Evolutionary conservation across 169 alveolate genomes (phyloP), one percentile per base, ranked within the genome.

Genomic region (Plasmodium vivax): DNA sequence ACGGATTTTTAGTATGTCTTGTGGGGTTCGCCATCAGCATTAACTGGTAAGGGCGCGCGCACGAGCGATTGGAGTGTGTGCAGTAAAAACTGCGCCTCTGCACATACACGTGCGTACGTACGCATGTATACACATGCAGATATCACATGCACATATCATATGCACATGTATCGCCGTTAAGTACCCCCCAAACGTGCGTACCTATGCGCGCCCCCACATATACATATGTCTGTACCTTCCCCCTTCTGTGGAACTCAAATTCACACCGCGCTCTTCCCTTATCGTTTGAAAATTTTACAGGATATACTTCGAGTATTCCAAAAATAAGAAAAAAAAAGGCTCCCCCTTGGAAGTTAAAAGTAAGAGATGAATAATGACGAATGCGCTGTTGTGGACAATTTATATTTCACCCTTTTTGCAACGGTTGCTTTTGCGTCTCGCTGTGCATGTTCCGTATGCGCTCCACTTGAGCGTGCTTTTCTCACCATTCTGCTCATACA

Each of bases 1-100:
- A 85, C 32, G 93, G 93, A 32, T 85, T 85, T 85, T 71, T 85
- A 77, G 85, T 77, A 27, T 85, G 93, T 75, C 85, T 85, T 14
- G 68, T 77, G 3, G 85, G 93, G 34, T 85, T 85, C 43, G 85
- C 87, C 43, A 77, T 85, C 14, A 85, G 93, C 43, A 85, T 85
- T 19, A 85, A 85, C 62, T 85, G 93, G 93, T 85, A 85, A 85
- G 75, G 38, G 12, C 38, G 43, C 19, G 14, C 56, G 32, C 23
- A n/a, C 3, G 54, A 82, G 19, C 36, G 43, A 82, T 51, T 14
- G 16, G 56, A 19, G 43, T 56, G 27, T 83, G 7, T 54, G 43
- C 41, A 34, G 56, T 2, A 41, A 54, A 12, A 32, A 10, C 8
- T 3, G 62, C 16, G 8, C 14, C 62, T 51, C 19, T 12, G 8